These are phyloP conservation scores for Terana coerulea DNA, from an alignment of 768 basidiomycete species.

Conservation along the genomic window DNA sequence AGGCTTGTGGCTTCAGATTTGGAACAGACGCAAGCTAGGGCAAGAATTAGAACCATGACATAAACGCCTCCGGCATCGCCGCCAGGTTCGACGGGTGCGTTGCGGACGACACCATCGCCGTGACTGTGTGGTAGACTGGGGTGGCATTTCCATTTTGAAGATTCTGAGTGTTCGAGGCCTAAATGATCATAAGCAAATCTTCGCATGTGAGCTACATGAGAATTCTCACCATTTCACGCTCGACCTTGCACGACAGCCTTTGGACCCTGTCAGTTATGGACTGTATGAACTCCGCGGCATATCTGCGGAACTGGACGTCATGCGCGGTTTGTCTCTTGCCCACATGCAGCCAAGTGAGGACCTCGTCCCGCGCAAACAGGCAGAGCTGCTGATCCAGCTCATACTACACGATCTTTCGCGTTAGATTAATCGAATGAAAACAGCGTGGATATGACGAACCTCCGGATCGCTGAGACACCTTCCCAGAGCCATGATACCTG, in stretches of 20 bases:
- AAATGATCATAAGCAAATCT: not conserved
- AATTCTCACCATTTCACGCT: conserved; percentile 68
- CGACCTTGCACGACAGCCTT: conserved; percentile 80
- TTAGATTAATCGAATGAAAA: conserved; percentile 8
- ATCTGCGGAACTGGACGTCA: conserved; percentile 55
- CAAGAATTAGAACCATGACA: conserved; percentile 71
- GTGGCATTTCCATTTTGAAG: conserved; percentile 32
- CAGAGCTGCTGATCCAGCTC: conserved; percentile 91
- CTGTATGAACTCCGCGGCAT: conserved; percentile 57
- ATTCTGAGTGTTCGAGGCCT: conserved; percentile 33
- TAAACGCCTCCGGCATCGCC: conserved; percentile 81
- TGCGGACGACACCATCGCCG: conserved; percentile 78
- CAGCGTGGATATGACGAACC: conserved; percentile 38
- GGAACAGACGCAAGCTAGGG: not conserved
- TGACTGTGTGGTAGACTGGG: conserved; percentile 78
- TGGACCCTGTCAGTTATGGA: conserved; percentile 77
- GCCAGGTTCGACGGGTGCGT: conserved; percentile 83
- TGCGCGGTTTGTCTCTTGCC: conserved; percentile 44
- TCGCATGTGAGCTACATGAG: not conserved
- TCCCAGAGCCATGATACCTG: conserved; percentile 88
- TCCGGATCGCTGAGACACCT: conserved; percentile 90
- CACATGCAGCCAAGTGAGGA: conserved; percentile 63
- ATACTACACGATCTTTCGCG: conserved; percentile 47
- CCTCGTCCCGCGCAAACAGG: conserved; percentile 91
- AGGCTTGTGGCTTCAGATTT: no score